Percentiles rank a stretch among this genome's conserved stretches.
Evolutionary conservation across 2,329 filamentous ascomycete species (phyloP).

Genomic region (Alternaria sp.): DNA sequence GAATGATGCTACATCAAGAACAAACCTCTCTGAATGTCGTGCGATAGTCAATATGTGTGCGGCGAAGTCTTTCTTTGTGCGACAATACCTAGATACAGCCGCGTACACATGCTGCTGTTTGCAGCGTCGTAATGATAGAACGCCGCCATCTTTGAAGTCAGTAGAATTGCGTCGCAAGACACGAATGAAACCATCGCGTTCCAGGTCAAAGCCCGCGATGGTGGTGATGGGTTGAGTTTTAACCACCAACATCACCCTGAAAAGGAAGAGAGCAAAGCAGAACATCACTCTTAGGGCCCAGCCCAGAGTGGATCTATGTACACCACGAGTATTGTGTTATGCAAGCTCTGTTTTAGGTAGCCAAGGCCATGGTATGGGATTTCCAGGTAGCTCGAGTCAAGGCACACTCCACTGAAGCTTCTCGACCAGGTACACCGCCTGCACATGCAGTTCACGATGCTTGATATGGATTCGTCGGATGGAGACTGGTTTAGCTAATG

Average conservation of each 20-base stretch:
- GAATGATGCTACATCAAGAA: neutral
- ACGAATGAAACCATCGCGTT: neutral
- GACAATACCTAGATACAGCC: neutral
- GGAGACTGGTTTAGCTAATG: neutral
- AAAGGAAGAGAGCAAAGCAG: neutral
- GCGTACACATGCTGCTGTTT: neutral
- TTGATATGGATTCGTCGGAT: neutral
- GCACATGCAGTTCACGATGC: neutral
- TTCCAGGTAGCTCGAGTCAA: neutral
- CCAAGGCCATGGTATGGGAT: neutral
- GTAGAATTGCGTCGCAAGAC: neutral
- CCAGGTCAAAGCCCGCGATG: neutral
- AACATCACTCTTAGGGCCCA: neutral
- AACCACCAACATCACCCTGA: neutral
- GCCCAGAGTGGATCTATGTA: neutral
- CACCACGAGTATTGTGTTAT: neutral
- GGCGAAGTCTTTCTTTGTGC: neutral
- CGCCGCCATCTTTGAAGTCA: neutral
- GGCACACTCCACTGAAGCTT: neutral
- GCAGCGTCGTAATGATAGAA: neutral
- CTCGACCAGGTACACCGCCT: neutral
- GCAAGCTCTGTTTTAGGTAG: neutral
- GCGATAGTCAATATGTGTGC: neutral
- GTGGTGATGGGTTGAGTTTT: neutral
- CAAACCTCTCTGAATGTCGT: neutral